phyloP scores from a whole-genome alignment of 371 early-diverging fungal genomes.

The Amoeboaphelidium protococcarum region DNA sequence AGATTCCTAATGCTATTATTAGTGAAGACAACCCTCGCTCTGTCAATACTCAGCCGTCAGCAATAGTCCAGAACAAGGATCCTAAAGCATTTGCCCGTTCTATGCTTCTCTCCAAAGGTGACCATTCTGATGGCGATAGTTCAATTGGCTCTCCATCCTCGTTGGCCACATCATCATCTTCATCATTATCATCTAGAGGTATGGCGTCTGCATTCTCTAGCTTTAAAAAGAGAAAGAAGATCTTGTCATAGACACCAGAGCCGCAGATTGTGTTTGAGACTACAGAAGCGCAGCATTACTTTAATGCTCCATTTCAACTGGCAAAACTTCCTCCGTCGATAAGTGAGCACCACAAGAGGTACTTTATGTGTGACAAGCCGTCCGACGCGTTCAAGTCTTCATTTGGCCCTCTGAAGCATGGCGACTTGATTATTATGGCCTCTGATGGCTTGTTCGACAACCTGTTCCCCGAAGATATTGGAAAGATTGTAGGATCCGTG shows the following conservation, averaged over 20 bases:
- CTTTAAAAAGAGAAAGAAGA: not conserved
- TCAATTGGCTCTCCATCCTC: no score
- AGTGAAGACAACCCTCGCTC: no score
- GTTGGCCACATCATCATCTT: no score
- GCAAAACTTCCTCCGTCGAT: constrained; percentile 1
- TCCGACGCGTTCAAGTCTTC: constrained; percentile 1
- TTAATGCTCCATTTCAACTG: constrained; percentile 7
- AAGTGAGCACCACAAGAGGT: not conserved
- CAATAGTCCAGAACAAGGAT: no score
- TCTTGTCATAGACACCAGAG: not conserved
- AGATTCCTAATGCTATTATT: no score
- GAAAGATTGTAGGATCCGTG: constrained; percentile 1
- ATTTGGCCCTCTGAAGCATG: not conserved
- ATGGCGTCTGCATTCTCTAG: no score
- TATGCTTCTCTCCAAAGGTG: no score
- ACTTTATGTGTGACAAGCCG: constrained; percentile 2
- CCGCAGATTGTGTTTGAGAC: constrained; percentile 1
- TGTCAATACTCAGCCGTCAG: no score
- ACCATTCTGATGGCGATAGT: no score
- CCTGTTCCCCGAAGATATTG: not conserved
- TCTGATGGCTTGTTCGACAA: constrained; percentile 6
- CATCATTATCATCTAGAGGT: no score
- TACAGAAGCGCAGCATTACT: constrained; percentile 7
- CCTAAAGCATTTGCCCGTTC: no score
- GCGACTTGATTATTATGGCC: constrained; percentile 4